Base-by-base conservation (phyloP, 345 rosid species). In the Lepidium sativum region DNA sequence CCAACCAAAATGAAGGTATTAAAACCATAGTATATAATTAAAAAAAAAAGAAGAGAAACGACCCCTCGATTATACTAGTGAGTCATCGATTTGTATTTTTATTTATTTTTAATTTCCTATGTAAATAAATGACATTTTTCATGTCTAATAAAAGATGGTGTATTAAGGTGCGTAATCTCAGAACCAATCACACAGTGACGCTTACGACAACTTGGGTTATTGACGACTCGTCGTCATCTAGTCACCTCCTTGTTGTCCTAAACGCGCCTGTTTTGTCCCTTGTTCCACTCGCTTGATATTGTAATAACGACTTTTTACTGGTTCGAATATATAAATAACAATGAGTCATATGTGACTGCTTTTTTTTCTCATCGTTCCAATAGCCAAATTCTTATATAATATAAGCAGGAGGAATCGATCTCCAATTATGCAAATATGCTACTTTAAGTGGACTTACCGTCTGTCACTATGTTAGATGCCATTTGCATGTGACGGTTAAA, bases 191-290 rank as follows among this genome's bases (percentile, higher is more conserved):
- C 33, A 48, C 12, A 27, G 13, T 29, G 17, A 43, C 29, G 45
- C 15, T 33, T 16, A 44, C 0, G 29, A 27, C 50, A 16, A 62
- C 35, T 62, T 54, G 69, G 35, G 41, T 56, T 25, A 13, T 37
- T 27, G 34, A 23, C 35, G 54, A 54, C 43, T 63, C 52, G 75
- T 63, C 34, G 7, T 53, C 63, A 62, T 62, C 75, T 29, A 54
- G 63, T 62, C 75, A 70, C 8, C 2, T 29, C 64, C 43, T 37
- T 38, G 51, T 63, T 63, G 75, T 70, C 51, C 43, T 63, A 27
- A 27, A 62, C 47, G 51, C 42, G 65, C 49, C 16, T 16, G 43
- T 48, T 27, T 33, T 49, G 27, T 40, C 52, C 18, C 49, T 49
- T 18, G 9, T 38, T 68, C 42, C 18, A 54, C 9, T 6, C 57